Percentiles rank a stretch among this genome's conserved stretches.
phyloP scores from a whole-genome alignment of 179 eudicot species.

The Corrigiola litoralis region DNA sequence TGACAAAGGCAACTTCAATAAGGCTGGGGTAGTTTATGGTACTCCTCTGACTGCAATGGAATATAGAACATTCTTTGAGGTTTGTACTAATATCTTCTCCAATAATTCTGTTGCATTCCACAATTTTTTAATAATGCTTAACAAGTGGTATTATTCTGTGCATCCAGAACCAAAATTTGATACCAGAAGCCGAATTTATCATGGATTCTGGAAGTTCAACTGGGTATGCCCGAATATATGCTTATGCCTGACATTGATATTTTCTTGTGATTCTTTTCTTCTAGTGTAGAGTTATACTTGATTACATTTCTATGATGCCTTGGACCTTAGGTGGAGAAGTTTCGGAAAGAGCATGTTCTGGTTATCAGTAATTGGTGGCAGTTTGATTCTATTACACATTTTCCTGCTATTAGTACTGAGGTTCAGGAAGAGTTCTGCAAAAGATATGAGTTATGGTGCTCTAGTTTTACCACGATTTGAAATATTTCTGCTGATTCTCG shows the following conservation, averaged over 20 bases:
- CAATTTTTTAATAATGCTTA: background rate
- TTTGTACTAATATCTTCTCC: slow-evolving; percentile 11
- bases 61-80: slow-evolving; percentile 74
- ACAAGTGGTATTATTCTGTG: slow-evolving; percentile 7
- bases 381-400: slow-evolving; percentile 55
- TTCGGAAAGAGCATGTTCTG: slow-evolving; percentile 81
- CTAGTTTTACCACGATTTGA: slow-evolving; percentile 82
- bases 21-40: slow-evolving; percentile 50
- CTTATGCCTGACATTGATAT: background rate
- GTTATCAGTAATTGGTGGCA: slow-evolving; percentile 64
- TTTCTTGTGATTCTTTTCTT: background rate
- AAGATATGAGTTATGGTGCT: slow-evolving; percentile 50
- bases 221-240: slow-evolving; percentile 74
- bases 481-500: slow-evolving; percentile 67
- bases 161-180: slow-evolving; percentile 49
- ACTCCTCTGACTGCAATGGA: slow-evolving; percentile 71
- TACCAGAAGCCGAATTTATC: slow-evolving; percentile 67
- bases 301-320: background rate
- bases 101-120: background rate
- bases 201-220: slow-evolving; percentile 38
- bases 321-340: slow-evolving; percentile 65
- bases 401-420: slow-evolving; percentile 46
- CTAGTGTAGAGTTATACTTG: background rate
- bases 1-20: slow-evolving; percentile 19
- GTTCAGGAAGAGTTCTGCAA: slow-evolving; percentile 39